phyloP scores from a whole-genome alignment of 2,329 filamentous ascomycete genomes.

The Nothopassalora personata region DNA sequence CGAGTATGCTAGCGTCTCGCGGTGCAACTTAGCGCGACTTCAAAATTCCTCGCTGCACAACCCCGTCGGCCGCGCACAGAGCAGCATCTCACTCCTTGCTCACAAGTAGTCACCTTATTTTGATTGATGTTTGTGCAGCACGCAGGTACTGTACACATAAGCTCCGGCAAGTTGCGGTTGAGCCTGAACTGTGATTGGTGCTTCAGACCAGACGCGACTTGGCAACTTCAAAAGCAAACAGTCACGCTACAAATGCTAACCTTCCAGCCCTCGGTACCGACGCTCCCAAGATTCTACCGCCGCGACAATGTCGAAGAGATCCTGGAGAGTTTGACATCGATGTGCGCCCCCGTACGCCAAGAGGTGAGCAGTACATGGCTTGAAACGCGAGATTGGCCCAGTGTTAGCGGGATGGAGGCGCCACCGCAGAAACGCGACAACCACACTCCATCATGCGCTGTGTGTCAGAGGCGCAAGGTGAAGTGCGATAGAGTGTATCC shows the following conservation, averaged over 20 bases:
- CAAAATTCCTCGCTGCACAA: too few relatives aligned
- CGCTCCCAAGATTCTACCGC: background rate
- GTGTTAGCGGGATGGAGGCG: background rate
- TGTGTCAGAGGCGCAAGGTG: conserved; percentile 24
- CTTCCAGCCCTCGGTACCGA: background rate
- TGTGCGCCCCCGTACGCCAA: background rate
- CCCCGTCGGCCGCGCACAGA: too few relatives aligned
- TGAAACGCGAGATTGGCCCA: background rate
- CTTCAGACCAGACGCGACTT: background rate
- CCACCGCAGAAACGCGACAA: conserved; percentile 22
- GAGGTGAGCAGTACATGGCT: background rate
- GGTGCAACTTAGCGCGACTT: too few relatives aligned
- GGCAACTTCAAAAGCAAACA: background rate
- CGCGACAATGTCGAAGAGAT: background rate
- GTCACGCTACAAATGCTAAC: background rate
- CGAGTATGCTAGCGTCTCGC: too few relatives aligned
- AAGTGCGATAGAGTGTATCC: conserved; percentile 25
- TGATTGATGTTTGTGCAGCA: background rate
- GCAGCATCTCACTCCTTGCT: too few relatives aligned
- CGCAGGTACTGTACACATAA: background rate
- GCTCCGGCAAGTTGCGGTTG: background rate
- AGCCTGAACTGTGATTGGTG: background rate
- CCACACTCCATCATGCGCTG: conserved; percentile 24
- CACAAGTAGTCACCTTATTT: too few relatives aligned
- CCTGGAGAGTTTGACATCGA: background rate